Percentiles rank a stretch among this genome's conserved stretches.
These are phyloP conservation scores for Parathielavia hyrcaniae DNA, from an alignment of 495 filamentous ascomycete genomes.

Conservation along the genomic window DNA sequence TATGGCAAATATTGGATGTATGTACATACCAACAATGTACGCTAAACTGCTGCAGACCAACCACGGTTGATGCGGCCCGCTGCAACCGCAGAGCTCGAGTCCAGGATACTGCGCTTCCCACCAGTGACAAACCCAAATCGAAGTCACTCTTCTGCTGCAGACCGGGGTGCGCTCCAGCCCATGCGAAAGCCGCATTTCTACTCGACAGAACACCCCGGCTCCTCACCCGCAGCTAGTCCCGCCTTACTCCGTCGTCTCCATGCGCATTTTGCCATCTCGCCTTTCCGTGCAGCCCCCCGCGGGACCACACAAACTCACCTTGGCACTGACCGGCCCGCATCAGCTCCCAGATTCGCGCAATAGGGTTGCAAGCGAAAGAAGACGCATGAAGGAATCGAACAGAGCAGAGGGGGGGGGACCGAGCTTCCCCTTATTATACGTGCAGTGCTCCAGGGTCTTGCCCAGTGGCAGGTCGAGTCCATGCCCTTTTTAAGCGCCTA, in stretches of 20 bases:
- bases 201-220: constrained; percentile 21
- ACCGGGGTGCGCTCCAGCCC: constrained; percentile 24
- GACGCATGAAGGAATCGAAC: constrained; percentile 5
- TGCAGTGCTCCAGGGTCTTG: constrained; percentile 16
- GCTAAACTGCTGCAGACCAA: constrained; percentile 26
- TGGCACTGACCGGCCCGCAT: constrained; percentile 10
- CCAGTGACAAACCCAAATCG: constrained; percentile 28
- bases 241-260: constrained; percentile 24
- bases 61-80: constrained; percentile 22
- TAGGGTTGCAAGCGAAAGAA: constrained; percentile 8
- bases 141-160: constrained; percentile 30
- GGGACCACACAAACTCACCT: constrained; percentile 7
- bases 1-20: constrained; percentile 37
- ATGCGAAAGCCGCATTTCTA: constrained; percentile 16
- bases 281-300: constrained; percentile 22
- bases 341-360: constrained; percentile 14
- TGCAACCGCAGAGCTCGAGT: constrained; percentile 19
- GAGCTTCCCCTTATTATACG: constrained; percentile 34
- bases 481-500: constrained; percentile 30
- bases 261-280: constrained; percentile 29
- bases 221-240: constrained; percentile 23
- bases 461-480: constrained; percentile 32
- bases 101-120: constrained; percentile 20
- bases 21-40: constrained; percentile 26
- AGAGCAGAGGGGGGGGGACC: constrained; percentile 11